Base-by-base conservation (phyloP, 176 grass and related monocot genomes). In the Puya raimondii region DNA sequence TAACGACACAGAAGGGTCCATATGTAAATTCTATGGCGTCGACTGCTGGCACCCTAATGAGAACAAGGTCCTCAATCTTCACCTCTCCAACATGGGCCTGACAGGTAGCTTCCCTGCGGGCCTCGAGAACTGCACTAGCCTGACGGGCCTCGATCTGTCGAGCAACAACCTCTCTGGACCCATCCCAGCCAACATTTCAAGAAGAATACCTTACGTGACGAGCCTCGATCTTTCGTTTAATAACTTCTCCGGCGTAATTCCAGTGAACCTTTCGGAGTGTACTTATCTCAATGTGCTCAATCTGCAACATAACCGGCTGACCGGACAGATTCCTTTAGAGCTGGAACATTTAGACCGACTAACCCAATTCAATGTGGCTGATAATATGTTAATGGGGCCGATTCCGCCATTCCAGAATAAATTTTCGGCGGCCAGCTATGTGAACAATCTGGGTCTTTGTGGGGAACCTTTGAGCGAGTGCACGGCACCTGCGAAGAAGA, bases 31-130 rank as follows among this genome's bases (percentile, higher is more conserved):
- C 57, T 84, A 51, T 11, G 94, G 94, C 7, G 94, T 97, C 7
- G 89, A 92, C 53, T 97, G 94, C 64, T 97, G 94, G 94, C 84
- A 97, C 74, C 86, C 87, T 69, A 92, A 93, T 52, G 94, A 97
- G 71, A 97, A 89, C 66, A 82, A 64, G 78, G 76, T 97, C 27
- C 74, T 97, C 49, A 76, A 80, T 57, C 89, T 97, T 63, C 76
- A 22, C 9, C 86, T 97, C 42, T 77, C 86, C n/a, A 90, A 91
- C 78, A 86, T 93, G 80, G 89, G 82, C 65, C 84, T 97, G 64
- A 69, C 77, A 48, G 94, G 94, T 11, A 53, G 18, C 12, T 97
- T 97, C 27, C 94, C 94, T 49, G 81, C 56, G 14, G 94, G 89
- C 4, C 80, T 97, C 47, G 87, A 84, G 76, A 92, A 93, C n/a